Base-by-base conservation (phyloP, 2,329 filamentous ascomycete genomes). In the Curvularia verruculosa region DNA sequence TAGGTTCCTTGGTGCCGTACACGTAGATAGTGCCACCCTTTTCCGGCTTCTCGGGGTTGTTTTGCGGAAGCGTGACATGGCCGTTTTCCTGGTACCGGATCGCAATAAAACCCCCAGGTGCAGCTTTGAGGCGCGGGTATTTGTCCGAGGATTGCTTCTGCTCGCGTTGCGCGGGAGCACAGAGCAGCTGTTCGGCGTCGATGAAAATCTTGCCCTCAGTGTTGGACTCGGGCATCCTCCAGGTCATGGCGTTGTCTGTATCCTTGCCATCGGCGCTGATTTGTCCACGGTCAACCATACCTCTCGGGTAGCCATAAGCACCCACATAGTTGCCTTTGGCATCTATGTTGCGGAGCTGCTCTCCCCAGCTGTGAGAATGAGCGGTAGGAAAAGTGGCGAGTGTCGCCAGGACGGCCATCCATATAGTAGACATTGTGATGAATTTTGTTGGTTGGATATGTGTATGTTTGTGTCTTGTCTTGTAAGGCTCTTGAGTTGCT, bases 281-380 rank as follows among this genome's bases (percentile, higher is more conserved):
- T 37, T 80, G 74, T 5, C 77, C 81, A 59, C 91, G 86, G 29
- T 83, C 76, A 15, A 87, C 75, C 70, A 87, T 91, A 45, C 87
- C 88, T 61, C 92, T 88, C n/a, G 89, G 80, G 72, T 88, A 96
- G 29, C 94, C 94, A 23, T 85, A 80, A 7, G 83, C 75, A 26
- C 89, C 89, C 19, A 87, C 80, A 72, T 92, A 91, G 31, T 86
- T 86, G 52, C 92, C 93, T 67, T 92, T 89, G 26, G 85, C 75
- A 51, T 87, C 85, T 73, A 97, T 87, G 55, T 87, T 85, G 60
- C 82, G 85, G 48, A 94, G 81, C 68, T 88, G 82, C 77, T 97
- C 92, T 46, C 94, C 84, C 93, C 93, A 97, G 18, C 87, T 89
- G 77, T 97, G 94, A 7, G 66, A 72, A 40, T 64, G 23, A 15